A percentile compares a stretch with the other conserved stretches of the same genome.
phyloP scores from a whole-genome alignment of 2,329 filamentous ascomycete genomes.

The Hymenoscyphus occultus region DNA sequence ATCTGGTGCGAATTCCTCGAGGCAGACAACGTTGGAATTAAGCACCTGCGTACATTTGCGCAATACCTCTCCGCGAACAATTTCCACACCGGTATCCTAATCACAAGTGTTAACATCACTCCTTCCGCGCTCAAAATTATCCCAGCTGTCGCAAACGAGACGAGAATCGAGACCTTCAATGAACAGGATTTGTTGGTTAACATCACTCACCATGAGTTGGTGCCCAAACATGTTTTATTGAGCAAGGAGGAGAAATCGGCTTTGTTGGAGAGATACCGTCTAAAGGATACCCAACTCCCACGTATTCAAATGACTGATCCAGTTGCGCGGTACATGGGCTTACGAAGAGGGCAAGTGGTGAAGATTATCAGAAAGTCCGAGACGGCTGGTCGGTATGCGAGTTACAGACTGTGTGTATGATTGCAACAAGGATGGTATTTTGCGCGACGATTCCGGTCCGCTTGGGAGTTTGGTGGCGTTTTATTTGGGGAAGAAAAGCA shows the following conservation, averaged over 20 bases:
- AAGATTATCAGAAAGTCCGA: constrained; percentile 97
- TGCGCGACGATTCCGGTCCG: constrained; percentile 3
- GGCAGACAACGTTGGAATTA: constrained; percentile 79
- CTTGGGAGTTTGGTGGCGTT: constrained; percentile 23
- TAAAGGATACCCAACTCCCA: constrained; percentile 97
- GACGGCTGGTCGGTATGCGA: constrained; percentile 93
- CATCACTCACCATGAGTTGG: constrained; percentile 95
- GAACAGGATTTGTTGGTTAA: constrained; percentile 96
- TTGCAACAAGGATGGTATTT: neutral
- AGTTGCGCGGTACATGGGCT: constrained; percentile 84
- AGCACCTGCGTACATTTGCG: constrained; percentile 87
- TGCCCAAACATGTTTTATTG: constrained; percentile 88
- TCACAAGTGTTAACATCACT: constrained; percentile 79
- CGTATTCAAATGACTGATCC: constrained; percentile 89
- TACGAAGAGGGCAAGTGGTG: constrained; percentile 90
- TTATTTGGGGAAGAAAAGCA: constrained; percentile 22
- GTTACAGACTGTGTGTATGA: constrained; percentile 74
- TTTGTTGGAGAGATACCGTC: constrained; percentile 80
- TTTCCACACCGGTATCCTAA: constrained; percentile 87
- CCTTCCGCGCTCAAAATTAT: constrained; percentile 85
- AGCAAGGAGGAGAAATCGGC: constrained; percentile 86
- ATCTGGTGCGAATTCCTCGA: constrained; percentile 92
- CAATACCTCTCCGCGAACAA: constrained; percentile 75
- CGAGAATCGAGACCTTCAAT: constrained; percentile 89
- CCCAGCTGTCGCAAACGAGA: constrained; percentile 69